These are phyloP conservation scores for Musa schizocarpa DNA, from an alignment of 176 grass and related monocot genomes.

Conservation along the genomic window DNA sequence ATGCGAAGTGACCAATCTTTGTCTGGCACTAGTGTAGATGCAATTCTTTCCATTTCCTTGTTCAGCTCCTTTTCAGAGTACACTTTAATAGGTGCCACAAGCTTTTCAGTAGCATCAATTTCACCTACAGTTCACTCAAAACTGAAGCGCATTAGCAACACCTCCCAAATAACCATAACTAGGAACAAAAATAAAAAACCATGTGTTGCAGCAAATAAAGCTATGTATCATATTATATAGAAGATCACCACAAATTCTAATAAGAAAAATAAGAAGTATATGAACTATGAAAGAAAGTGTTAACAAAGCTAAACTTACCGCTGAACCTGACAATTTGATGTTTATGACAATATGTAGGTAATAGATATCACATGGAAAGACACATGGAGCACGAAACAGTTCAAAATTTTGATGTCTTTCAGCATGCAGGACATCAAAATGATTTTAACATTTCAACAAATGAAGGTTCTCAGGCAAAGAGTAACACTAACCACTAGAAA, in stretches of 20 bases:
- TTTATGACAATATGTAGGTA: no score
- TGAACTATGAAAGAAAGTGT: no score
- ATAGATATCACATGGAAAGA: no score
- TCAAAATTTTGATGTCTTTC: neutral
- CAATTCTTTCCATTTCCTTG: slow-evolving; percentile 89
- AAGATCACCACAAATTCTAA: neutral
- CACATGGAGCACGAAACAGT: no score
- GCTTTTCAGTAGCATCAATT: slow-evolving; percentile 64
- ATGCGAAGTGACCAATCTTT: slow-evolving; percentile 95
- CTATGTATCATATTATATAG: neutral
- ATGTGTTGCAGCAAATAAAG: neutral
- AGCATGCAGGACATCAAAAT: neutral
- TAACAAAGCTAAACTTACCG: no score
- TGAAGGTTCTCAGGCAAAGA: neutral
- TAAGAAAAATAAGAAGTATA: neutral
- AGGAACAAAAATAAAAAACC: neutral
- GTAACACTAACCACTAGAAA: slow-evolving; percentile 52
- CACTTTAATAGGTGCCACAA: slow-evolving; percentile 80
- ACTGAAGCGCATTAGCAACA: neutral
- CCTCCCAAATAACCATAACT: neutral
- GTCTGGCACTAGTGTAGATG: slow-evolving; percentile 81
- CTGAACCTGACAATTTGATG: no score
- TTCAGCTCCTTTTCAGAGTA: slow-evolving; percentile 91
- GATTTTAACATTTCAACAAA: neutral
- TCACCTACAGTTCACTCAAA: slow-evolving; percentile 46